These are phyloP conservation scores for Botrytis cinerea DNA, from an alignment of 2,329 filamentous ascomycete genomes.

Conservation along the genomic window DNA sequence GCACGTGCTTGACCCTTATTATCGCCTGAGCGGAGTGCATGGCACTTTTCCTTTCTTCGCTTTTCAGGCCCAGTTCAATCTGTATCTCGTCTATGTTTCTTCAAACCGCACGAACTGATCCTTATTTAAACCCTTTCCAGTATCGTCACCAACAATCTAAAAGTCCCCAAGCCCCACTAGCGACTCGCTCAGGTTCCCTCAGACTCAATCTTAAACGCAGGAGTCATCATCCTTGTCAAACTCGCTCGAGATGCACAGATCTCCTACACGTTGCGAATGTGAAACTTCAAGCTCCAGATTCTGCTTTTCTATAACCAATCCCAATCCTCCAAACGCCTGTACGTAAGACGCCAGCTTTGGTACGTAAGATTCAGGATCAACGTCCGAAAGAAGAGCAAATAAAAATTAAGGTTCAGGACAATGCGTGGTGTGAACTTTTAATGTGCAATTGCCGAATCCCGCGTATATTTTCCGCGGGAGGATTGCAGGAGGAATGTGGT, in stretches of 20 bases:
- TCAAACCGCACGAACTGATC: neutral
- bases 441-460: neutral
- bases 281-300: slow-evolving; percentile 2
- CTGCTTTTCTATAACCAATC: neutral
- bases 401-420: neutral
- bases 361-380: neutral
- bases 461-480: neutral
- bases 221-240: slow-evolving; percentile 8
- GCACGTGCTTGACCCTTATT: neutral
- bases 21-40: neutral
- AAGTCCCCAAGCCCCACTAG: neutral
- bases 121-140: neutral
- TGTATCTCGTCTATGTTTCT: too few species aligned
- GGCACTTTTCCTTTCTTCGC: neutral
- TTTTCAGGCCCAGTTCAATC: neutral
- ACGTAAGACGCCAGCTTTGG: neutral
- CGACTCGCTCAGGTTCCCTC: neutral
- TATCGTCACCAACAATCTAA: neutral
- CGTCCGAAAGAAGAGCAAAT: neutral
- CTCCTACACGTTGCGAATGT: slow-evolving; percentile 6
- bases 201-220: slow-evolving; percentile 11
- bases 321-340: neutral
- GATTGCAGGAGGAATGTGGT: neutral
- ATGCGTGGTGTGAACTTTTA: neutral
- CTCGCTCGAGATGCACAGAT: neutral